These are phyloP conservation scores for Cladosporium sp. DNA, from an alignment of 2,329 filamentous ascomycete genomes.

Conservation along the genomic window DNA sequence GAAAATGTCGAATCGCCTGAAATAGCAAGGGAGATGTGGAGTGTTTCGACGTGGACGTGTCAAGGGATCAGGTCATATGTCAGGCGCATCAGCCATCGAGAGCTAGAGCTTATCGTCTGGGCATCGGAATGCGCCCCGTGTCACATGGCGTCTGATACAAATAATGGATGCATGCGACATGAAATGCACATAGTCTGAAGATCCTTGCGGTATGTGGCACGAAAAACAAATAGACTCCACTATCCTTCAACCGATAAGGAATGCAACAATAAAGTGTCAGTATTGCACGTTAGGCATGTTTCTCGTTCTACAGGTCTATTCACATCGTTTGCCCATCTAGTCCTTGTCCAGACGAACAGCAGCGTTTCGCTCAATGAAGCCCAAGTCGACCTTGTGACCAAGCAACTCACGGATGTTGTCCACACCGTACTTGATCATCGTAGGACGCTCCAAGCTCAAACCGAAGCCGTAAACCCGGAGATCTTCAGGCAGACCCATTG, in stretches of 20 bases:
- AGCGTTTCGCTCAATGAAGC: conserved; percentile 86
- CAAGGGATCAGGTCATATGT: background rate
- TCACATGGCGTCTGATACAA: too few relatives aligned
- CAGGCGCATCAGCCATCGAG: background rate
- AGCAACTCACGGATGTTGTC: conserved; percentile 89
- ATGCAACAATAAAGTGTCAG: background rate
- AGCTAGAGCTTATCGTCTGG: background rate
- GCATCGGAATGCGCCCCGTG: background rate
- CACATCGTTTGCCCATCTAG: conserved; percentile 32
- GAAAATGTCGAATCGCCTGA: background rate
- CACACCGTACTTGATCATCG: conserved; percentile 84
- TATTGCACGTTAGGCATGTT: conserved; percentile 10
- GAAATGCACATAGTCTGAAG: too few relatives aligned
- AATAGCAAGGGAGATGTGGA: background rate
- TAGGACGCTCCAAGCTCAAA: conserved; percentile 84
- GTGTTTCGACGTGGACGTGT: background rate
- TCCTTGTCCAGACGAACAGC: conserved; percentile 87
- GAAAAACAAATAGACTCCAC: too few relatives aligned
- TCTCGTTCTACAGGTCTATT: conserved; percentile 13
- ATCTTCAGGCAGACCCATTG: conserved; percentile 89
- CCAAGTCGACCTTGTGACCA: conserved; percentile 91
- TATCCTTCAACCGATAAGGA: too few relatives aligned
- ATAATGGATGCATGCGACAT: too few relatives aligned
- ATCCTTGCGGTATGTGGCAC: too few relatives aligned
- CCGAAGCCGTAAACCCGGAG: conserved; percentile 95